Base-by-base conservation (phyloP, 257 asterid genomes). In the Ehretia macrophylla region DNA sequence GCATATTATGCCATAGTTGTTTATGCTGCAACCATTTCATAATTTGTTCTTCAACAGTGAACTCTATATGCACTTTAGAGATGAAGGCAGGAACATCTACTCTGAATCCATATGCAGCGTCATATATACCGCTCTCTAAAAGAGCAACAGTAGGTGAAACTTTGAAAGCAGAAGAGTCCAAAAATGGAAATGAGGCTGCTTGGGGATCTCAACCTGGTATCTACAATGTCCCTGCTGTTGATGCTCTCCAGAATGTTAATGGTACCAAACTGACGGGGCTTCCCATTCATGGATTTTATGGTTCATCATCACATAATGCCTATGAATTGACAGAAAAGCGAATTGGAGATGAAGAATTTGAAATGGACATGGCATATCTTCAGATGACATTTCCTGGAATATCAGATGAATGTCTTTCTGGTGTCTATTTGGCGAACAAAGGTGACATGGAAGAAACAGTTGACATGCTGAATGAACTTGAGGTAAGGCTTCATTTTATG, bases 401-500 rank as follows among this genome's bases (percentile, higher is more conserved):
- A 70, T 84, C 97, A 18, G 77, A 72, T 23, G 87, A 83, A 66
- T 87, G 85, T 44, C 85, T 90, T 69, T 74, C 83, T 72, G 85
- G 73, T 59, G 90, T 83, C 71, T 85, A 85, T 73, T 59, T 67
- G 23, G 93, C 85, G 66, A 87, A 64, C 85, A 65, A 58, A 8
- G 63, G 80, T 59, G 93, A 90, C 59, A 57, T 90, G 66, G 95
- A 87, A 11, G 74, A 79, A 58, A 70, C 97, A 59, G 59, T 85
- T 56, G 96, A 90, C 72, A 85, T 90, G 96, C 77, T 90, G 32
- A 63, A 64, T 71, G 85, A 85, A 49, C 96, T 90, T 63, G 96
- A 85, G 90, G 97, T 87, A 70, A 58, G 53, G 6, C 8, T 58
- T 38, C 49, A 55, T 37, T 51, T 59, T n/a, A 51, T 17, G 47